phyloP scores from a whole-genome alignment of 305 asterid species.

The Fraxinus platypoda region DNA sequence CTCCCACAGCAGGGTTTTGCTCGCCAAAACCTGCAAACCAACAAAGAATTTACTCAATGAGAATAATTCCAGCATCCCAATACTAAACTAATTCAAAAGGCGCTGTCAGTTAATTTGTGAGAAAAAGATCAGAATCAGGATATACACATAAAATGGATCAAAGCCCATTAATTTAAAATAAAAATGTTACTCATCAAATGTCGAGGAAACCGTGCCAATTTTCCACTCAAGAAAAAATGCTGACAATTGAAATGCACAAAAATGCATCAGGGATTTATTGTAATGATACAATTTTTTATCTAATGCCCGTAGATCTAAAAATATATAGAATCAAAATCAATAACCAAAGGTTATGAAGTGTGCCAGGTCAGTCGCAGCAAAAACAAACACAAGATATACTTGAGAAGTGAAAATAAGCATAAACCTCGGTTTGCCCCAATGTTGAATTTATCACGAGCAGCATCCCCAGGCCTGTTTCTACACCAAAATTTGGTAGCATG shows the following conservation, averaged over 20 bases:
- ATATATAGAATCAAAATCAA: not conserved
- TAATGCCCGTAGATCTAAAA: constrained; percentile 3
- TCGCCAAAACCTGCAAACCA: constrained; percentile 62
- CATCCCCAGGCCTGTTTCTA: constrained; percentile 98
- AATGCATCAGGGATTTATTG: constrained; percentile 4
- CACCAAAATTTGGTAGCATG: constrained; percentile 99
- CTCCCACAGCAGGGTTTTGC: constrained; percentile 54
- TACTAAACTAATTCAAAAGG: not conserved
- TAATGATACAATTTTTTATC: constrained; percentile 12
- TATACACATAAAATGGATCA: not conserved
- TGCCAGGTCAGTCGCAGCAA: constrained; percentile 18
- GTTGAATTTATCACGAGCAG: constrained; percentile 77
- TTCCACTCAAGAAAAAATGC: not conserved
- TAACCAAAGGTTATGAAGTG: constrained; percentile 14
- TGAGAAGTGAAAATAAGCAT: constrained; percentile 9
- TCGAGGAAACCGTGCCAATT: not conserved
- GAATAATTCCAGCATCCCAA: not conserved
- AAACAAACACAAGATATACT: constrained; percentile 9
- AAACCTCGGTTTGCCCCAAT: constrained; percentile 68
- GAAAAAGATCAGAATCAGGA: not conserved
- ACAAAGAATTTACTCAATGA: not conserved
- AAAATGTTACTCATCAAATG: not conserved
- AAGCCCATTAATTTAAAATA: not conserved
- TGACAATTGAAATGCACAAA: not conserved
- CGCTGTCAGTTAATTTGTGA: not conserved